Base-by-base conservation (phyloP, 352 stramenopile species). In the Pythium aquatile region DNA sequence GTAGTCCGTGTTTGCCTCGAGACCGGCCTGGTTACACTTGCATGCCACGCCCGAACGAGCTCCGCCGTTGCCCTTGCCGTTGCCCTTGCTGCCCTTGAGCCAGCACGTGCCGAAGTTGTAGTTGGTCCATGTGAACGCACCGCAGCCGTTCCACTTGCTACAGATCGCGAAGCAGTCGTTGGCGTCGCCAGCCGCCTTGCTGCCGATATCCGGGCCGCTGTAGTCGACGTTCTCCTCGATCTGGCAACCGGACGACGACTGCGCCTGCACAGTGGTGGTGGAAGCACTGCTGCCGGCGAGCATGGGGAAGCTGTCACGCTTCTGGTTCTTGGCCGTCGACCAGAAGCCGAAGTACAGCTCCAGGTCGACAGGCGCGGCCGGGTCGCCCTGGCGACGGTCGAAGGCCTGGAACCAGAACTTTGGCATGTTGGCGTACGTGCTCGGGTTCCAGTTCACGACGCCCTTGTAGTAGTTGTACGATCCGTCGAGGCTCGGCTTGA, bases 61-160 rank as follows among this genome's bases (percentile, higher is more conserved):
- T 4, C 14, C 49, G 13, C 49, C 30, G 30, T 55, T 55, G 49
- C 49, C 30, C 5, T 26, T 39, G 13, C 28, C 30, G 49, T 35
- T 40, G 49, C 49, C 49, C 49, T 55, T 55, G 24, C 11, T 24
- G 7, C n/a, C 44, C 66, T 76, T 76, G 54, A 76, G 54, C 68
- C 73, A 89, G 58, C 79, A 87, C 11, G 75, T 87, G 9, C 79
- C 79, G 16, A 68, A 61, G 52, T 81, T 85, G 63, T 69, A 73
- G 51, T 72, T 73, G 9, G 51, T 81, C 80, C 80, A 89, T 0
- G 77, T 63, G 57, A 69, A 75, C 16, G 65, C 67, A 11, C 57
- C 59, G 54, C 71, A 72, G 3, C 17, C 20, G 28, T 52, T 52
- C 20, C 30, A 49, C 20, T 26, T 47, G 13, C n/a, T 32, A n/a